These are phyloP conservation scores for Phytophthora agathidicida DNA, from an alignment of 352 stramenopile species.

Conservation along the genomic window DNA sequence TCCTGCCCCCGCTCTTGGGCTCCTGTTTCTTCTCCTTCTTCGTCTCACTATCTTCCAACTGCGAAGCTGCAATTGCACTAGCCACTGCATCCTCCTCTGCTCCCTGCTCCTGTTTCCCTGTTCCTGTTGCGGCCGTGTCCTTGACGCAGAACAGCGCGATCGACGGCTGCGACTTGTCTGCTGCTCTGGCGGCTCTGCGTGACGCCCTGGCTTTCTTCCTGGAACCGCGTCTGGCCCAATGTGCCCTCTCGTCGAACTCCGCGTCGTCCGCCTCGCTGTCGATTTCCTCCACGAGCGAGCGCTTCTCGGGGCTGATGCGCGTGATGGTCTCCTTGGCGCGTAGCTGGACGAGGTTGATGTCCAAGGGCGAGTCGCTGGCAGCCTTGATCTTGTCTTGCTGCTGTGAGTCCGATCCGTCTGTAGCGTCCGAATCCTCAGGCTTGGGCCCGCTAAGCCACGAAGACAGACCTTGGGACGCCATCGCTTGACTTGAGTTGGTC, in stretches of 20 bases:
- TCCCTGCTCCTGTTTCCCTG: not conserved
- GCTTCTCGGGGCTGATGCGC: constrained; percentile 61
- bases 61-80: constrained; percentile 8
- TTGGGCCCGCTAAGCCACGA: constrained; percentile 44
- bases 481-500: constrained; percentile 14
- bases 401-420: constrained; percentile 4
- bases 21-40: constrained; percentile 21
- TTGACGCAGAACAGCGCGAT: constrained; percentile 71
- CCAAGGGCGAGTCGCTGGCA: constrained; percentile 40
- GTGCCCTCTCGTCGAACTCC: constrained; percentile 74
- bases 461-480: constrained; percentile 42
- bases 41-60: constrained; percentile 5
- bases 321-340: constrained; percentile 49
- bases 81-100: constrained; percentile 1
- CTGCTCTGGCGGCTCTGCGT: constrained; percentile 4
- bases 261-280: constrained; percentile 74
- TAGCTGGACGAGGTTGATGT: constrained; percentile 48
- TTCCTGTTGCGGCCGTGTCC: not conserved
- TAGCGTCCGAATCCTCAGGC: not conserved
- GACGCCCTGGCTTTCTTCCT: constrained; percentile 43
- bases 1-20: constrained; percentile 8
- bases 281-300: constrained; percentile 64
- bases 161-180: constrained; percentile 61
- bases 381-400: not conserved
- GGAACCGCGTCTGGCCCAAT: constrained; percentile 56